These are phyloP conservation scores for Harrya chromipes DNA, from an alignment of 768 basidiomycete genomes.

Conservation along the genomic window DNA sequence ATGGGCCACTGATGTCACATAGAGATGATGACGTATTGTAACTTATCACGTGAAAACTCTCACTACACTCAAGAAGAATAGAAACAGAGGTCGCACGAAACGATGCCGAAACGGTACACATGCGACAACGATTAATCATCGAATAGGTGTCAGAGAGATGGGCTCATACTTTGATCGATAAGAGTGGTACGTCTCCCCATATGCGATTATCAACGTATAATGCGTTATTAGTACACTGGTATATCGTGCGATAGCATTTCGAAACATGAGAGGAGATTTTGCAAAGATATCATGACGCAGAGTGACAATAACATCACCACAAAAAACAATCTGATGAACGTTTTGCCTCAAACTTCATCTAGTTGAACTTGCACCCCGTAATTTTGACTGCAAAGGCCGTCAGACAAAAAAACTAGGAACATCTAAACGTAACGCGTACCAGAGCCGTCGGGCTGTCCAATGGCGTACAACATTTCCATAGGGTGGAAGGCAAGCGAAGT, in stretches of 20 bases:
- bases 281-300: conserved; percentile 10
- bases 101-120: no score
- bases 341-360: not conserved
- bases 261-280: conserved; percentile 13
- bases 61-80: no score
- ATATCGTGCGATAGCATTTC: conserved; percentile 9
- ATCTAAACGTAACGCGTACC: conserved; percentile 33
- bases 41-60: no score
- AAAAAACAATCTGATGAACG: not conserved
- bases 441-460: conserved; percentile 69
- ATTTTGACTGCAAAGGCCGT: conserved; percentile 44
- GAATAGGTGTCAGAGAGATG: no score
- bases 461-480: conserved; percentile 77
- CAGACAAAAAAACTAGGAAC: not conserved
- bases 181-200: no score
- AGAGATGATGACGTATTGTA: no score
- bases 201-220: not conserved
- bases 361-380: conserved; percentile 53
- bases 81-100: no score
- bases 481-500: conserved; percentile 80
- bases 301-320: not conserved
- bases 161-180: not conserved
- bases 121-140: no score
- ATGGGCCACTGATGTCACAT: no score
- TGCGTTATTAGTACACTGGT: conserved; percentile 19